These are phyloP conservation scores for Tetragonia tetragonoides DNA, from an alignment of 148 eudicot genomes.

Conservation along the genomic window DNA sequence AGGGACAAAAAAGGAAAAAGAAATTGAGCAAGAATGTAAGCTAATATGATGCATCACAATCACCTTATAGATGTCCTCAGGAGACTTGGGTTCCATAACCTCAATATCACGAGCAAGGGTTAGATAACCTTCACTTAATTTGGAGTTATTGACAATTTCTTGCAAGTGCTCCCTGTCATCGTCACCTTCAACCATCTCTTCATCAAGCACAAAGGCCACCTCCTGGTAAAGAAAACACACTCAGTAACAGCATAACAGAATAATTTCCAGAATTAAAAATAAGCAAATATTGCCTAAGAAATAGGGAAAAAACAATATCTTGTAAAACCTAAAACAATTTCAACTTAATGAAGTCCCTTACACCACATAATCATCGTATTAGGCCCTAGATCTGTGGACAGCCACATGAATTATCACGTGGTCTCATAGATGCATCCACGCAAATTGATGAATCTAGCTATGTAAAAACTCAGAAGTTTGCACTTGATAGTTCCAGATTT, in stretches of 20 bases:
- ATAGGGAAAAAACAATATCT: background rate
- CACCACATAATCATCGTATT: too few species aligned
- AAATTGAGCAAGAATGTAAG: background rate
- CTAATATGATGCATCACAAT: background rate
- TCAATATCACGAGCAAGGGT: slow-evolving; percentile 98
- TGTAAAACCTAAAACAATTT: background rate
- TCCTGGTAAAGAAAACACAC: slow-evolving; percentile 41
- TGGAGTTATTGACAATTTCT: slow-evolving; percentile 71
- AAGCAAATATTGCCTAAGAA: background rate
- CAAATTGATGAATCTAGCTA: background rate
- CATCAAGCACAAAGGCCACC: slow-evolving; percentile 77
- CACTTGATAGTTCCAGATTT: background rate
- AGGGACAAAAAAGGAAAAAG: background rate
- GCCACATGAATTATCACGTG: too few species aligned
- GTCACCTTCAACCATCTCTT: slow-evolving; percentile 57
- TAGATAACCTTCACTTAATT: slow-evolving; percentile 87
- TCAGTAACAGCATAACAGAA: background rate
- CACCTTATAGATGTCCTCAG: slow-evolving; percentile 96
- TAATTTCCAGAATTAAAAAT: background rate
- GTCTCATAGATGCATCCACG: background rate
- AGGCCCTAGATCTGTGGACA: too few species aligned
- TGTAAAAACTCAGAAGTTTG: background rate
- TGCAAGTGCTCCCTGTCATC: slow-evolving; percentile 74
- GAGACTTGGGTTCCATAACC: slow-evolving; percentile 98
- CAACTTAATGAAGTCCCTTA: too few species aligned